Percentiles rank a stretch among this genome's conserved stretches.
Conservation (phyloP, 2,329 filamentous ascomycete genomes). For the Trichoderma simmonsii region DNA sequence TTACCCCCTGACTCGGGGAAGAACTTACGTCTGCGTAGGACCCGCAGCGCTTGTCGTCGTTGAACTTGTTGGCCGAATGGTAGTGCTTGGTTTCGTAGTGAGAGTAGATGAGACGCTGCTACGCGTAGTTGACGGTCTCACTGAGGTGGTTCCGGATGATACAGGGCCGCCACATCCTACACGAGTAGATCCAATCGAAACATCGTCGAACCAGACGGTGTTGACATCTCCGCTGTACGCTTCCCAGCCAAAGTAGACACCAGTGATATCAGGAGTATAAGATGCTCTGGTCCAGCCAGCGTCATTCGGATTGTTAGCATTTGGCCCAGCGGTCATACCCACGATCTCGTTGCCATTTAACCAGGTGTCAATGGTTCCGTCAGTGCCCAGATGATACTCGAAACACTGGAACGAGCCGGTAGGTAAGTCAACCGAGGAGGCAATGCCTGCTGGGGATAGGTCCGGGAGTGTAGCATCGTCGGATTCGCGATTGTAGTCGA, state of each 20-base stretch:
- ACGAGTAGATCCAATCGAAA: neutral
- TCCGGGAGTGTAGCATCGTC: conserved; percentile 13
- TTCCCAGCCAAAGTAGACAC: conserved; percentile 16
- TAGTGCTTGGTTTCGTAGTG: conserved; percentile 9
- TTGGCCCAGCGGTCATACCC: conserved; percentile 10
- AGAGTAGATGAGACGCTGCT: neutral
- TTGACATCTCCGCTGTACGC: conserved; percentile 12
- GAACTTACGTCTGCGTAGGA: neutral
- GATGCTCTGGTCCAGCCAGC: conserved; percentile 1
- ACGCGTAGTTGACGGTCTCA: neutral
- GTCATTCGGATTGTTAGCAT: conserved; percentile 3
- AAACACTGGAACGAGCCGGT: conserved; percentile 14
- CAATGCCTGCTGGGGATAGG: conserved; percentile 11
- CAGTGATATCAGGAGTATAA: neutral
- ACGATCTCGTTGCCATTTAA: neutral
- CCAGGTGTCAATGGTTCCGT: conserved; percentile 12
- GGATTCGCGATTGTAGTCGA: conserved; percentile 16
- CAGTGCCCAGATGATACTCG: conserved; percentile 8
- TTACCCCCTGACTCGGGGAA: neutral
- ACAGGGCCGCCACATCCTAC: conserved; percentile 3
- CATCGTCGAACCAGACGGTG: conserved; percentile 13
- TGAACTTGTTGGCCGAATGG: conserved; percentile 8
- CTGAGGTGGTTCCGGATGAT: neutral
- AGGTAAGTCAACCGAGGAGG: conserved; percentile 4
- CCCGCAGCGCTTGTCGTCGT: neutral